A percentile compares a stretch with the other conserved stretches of the same genome.
Evolutionary conservation across 768 basidiomycete genomes (phyloP).

Genomic region (Pleurotus giganteus): DNA sequence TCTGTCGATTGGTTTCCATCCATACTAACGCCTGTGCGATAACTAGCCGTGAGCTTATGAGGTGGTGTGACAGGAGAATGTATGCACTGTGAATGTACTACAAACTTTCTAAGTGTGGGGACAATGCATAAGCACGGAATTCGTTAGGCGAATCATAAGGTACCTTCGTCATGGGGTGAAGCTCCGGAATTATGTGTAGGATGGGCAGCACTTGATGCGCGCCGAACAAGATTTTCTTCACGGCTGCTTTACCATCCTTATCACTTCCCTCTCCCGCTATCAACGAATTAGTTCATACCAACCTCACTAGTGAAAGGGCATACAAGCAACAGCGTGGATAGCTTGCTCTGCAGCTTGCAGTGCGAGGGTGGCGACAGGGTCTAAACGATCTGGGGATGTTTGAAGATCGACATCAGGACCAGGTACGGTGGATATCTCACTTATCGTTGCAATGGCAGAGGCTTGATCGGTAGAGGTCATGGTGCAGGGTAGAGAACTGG

Average conservation of each 20-base stretch:
- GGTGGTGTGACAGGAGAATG: not conserved
- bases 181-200: not conserved
- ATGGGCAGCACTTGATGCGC: constrained; percentile 2
- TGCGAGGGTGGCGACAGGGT: not conserved
- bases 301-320: not conserved
- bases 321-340: constrained; percentile 6
- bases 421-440: not conserved
- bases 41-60: too few relatives aligned
- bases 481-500: too few relatives aligned
- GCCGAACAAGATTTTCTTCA: constrained; percentile 1
- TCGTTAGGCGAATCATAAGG: not conserved
- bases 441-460: not conserved
- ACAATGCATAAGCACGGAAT: not conserved
- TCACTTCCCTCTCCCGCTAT: constrained; percentile 1
- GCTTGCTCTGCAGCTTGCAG: constrained; percentile 3
- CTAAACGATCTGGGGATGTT: not conserved
- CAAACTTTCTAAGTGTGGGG: not conserved
- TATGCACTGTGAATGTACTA: not conserved
- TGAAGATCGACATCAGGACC: not conserved
- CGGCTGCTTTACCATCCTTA: constrained; percentile 4
- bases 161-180: not conserved
- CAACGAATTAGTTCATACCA: not conserved
- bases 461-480: not conserved
- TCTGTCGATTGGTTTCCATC: constrained; percentile 4
- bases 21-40: not conserved